Base-by-base conservation (phyloP, 208 protist genomes). In the Leptomonas seymouri region DNA sequence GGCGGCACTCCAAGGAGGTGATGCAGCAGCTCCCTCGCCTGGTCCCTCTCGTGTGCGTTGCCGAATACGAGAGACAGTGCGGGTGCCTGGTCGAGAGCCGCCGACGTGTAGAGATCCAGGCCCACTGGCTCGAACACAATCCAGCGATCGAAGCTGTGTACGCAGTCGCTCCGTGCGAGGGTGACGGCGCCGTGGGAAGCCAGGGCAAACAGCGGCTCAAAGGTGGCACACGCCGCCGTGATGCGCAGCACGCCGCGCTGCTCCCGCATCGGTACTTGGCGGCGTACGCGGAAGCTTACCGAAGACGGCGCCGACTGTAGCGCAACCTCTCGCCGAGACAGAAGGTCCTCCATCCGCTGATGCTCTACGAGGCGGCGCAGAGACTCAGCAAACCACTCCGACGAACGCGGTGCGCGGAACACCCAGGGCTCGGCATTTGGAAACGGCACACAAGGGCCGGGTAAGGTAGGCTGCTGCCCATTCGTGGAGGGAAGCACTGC, bases 211-310 rank as follows among this genome's bases (percentile, higher is more conserved):
- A 88, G 69, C 4, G 82, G 82, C 54, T 76, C 61, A 53, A 88
- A 88, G 25, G 42, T 25, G 18, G 77, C 18, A 20, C 46, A 39
- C 11, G 44, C 44, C 11, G 45, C 44, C 7, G 55, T 48, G 28
- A 85, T 61, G 58, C 64, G 55, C 39, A 88, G 64, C 25, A 88
- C 57, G 1, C 82, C 82, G 15, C 76, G 67, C 66, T 88, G 80
- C 62, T 85, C 76, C 1, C 82, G 82, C 50, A 88, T 74, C 0
- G 82, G 82, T 15, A 83, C 49, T 28, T 82, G 55, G 15, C 82
- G 82, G 20, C 65, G 65, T 18, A 56, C 76, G 11, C 70, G 64
- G 61, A 88, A 88, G 57, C 59, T 78, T 16, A 76, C 62, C 14
- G 28, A 2, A 1, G 71, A 34, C 27, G 61, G 46, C 2, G 46